Conservation (phyloP, 352 stramenopile genomes). For the Phytophthora hybrid region DNA sequence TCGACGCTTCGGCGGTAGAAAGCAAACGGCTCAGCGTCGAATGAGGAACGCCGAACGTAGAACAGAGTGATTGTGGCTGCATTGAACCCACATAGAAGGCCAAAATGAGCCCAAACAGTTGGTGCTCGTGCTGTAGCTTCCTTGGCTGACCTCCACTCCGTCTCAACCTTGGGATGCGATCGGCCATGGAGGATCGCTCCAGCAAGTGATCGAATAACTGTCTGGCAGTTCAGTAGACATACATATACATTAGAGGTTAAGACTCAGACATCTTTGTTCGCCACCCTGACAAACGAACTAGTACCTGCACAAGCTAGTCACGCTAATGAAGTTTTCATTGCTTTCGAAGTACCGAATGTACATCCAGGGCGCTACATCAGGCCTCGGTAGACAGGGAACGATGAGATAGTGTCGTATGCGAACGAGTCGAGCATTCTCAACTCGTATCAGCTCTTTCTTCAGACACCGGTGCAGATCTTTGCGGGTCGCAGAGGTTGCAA, state of each 20-base stretch:
- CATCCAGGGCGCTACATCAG: background rate
- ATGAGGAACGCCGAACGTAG: slow-evolving; percentile 14
- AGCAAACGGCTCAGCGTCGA: slow-evolving; percentile 11
- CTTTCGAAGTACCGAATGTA: background rate
- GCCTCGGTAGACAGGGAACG: background rate
- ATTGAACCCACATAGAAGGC: slow-evolving; percentile 30
- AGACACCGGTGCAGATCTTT: background rate
- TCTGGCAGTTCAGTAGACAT: background rate
- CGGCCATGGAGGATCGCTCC: background rate
- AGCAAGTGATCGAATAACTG: background rate
- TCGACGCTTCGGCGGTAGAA: background rate
- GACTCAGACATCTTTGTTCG: background rate
- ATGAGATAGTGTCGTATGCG: background rate
- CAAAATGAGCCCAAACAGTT: slow-evolving; percentile 23
- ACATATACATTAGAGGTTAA: background rate
- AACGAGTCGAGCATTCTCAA: background rate
- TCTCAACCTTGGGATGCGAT: background rate
- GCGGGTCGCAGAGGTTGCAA: background rate
- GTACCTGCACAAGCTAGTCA: background rate
- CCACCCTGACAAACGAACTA: background rate
- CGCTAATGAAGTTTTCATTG: background rate
- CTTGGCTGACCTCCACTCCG: slow-evolving; percentile 10
- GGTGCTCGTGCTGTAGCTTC: slow-evolving; percentile 23
- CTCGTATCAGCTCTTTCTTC: background rate
- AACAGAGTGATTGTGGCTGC: slow-evolving; percentile 3